Conservation (phyloP, 768 basidiomycete species). For the Porphyrellus cyaneotinctus region DNA sequence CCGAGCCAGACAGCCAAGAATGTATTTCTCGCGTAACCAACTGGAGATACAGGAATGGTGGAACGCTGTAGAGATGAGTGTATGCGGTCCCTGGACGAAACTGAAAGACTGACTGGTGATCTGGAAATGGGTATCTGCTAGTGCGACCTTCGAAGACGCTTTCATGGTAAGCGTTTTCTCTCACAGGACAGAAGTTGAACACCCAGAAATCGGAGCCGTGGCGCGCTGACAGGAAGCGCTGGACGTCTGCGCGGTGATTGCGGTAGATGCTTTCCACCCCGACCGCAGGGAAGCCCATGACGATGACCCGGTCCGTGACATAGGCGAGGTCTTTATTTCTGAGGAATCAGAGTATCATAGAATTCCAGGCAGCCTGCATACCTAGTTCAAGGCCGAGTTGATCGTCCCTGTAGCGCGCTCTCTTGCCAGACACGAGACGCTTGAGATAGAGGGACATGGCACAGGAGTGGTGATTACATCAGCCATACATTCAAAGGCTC, state of each 20-base stretch:
- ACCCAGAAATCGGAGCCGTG: constrained; percentile 82
- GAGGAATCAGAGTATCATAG: constrained; percentile 3
- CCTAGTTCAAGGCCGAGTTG: constrained; percentile 67
- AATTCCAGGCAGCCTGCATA: constrained; percentile 28
- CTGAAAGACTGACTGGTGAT: constrained; percentile 84
- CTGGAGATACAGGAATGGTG: constrained; percentile 71
- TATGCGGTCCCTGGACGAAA: background rate
- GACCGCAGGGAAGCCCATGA: constrained; percentile 81
- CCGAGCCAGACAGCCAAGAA: constrained; percentile 62
- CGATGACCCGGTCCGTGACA: constrained; percentile 70
- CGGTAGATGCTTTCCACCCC: constrained; percentile 79
- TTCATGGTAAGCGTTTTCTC: constrained; percentile 76
- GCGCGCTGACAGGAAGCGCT: constrained; percentile 65
- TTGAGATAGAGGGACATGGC: constrained; percentile 63
- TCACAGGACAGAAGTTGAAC: constrained; percentile 82
- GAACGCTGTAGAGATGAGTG: constrained; percentile 45
- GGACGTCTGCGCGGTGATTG: constrained; percentile 72
- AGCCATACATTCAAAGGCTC: background rate
- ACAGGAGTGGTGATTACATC: constrained; percentile 18
- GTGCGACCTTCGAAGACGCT: constrained; percentile 68
- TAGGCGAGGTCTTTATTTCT: constrained; percentile 50
- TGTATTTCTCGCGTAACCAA: constrained; percentile 72
- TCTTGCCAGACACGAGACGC: constrained; percentile 76
- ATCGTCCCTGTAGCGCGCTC: constrained; percentile 70
- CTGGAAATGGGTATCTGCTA: constrained; percentile 84